These are phyloP conservation scores for Penicillium sclerotiorum DNA, from an alignment of 2,329 filamentous ascomycete species.

Conservation along the genomic window DNA sequence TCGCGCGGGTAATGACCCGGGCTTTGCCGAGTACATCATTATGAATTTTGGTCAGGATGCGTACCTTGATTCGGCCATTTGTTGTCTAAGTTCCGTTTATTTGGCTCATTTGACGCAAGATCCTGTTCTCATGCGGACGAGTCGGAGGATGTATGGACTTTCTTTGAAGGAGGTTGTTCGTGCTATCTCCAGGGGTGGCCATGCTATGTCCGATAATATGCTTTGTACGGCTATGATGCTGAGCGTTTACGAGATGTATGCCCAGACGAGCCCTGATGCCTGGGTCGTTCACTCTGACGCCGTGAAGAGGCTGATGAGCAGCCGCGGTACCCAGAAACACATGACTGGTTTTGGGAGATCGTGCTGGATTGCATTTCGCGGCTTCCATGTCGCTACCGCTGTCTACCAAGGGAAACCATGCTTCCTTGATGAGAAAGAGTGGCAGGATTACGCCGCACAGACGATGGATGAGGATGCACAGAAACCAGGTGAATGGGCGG, in stretches of 20 bases:
- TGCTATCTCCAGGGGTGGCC: constrained; percentile 28
- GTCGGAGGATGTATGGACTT: constrained; percentile 35
- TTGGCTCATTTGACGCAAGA: constrained; percentile 29
- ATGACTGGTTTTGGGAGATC: constrained; percentile 34
- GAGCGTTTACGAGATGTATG: constrained; percentile 45
- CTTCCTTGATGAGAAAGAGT: constrained; percentile 38
- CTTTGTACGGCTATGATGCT: constrained; percentile 41
- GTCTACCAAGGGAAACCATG: constrained; percentile 37
- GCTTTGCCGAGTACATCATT: constrained; percentile 28
- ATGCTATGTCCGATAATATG: constrained; percentile 36
- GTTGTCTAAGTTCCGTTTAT: constrained; percentile 32
- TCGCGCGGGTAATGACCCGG: constrained; percentile 23
- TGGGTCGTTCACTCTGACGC: constrained; percentile 44
- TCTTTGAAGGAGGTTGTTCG: constrained; percentile 34
- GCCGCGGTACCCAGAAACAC: constrained; percentile 35
- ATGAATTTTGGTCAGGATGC: constrained; percentile 25
- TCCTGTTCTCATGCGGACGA: constrained; percentile 21
- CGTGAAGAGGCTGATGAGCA: constrained; percentile 38
- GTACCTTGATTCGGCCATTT: constrained; percentile 30
- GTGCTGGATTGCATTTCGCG: constrained; percentile 42
- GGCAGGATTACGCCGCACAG: constrained; percentile 31
- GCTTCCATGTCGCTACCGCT: constrained; percentile 40
- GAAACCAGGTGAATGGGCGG: constrained; percentile 28
- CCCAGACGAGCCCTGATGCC: constrained; percentile 37
- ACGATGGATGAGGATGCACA: constrained; percentile 28